Percentiles rank a stretch among this genome's conserved stretches.
These are phyloP conservation scores for Wickerhamomyces sp. DNA, from an alignment of 1,139 yeast genomes.

Conservation along the genomic window DNA sequence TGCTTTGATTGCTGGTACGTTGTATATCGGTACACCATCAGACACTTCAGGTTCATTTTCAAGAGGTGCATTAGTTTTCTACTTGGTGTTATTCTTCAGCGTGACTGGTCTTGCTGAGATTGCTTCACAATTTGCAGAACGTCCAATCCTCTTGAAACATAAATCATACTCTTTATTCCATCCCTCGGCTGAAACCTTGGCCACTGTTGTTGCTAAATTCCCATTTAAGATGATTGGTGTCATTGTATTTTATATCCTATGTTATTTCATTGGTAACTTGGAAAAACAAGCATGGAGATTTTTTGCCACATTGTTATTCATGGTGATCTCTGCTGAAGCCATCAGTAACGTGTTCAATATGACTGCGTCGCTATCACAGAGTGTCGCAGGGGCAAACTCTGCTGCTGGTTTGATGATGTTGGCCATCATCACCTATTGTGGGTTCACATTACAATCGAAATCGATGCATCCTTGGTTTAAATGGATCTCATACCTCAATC, in stretches of 20 bases:
- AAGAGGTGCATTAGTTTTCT: constrained; percentile 54
- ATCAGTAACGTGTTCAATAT: constrained; percentile 44
- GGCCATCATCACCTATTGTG: constrained; percentile 45
- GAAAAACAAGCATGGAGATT: constrained; percentile 49
- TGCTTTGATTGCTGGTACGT: constrained; percentile 48
- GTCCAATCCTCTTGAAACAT: constrained; percentile 53
- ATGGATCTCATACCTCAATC: constrained; percentile 57
- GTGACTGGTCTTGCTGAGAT: constrained; percentile 53
- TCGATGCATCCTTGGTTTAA: constrained; percentile 63
- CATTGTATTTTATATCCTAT: constrained; percentile 37
- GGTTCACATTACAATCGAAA: constrained; percentile 52
- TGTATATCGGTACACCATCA: constrained; percentile 28
- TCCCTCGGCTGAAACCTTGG: constrained; percentile 55
- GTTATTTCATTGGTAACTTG: constrained; percentile 48
- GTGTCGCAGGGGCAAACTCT: constrained; percentile 47
- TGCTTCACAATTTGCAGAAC: constrained; percentile 40
- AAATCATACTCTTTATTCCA: constrained; percentile 51
- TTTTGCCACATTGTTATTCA: constrained; percentile 45
- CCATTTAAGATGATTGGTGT: constrained; percentile 45
- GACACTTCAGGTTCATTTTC: constrained; percentile 48
- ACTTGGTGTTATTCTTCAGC: constrained; percentile 47
- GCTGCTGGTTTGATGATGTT: constrained; percentile 45
- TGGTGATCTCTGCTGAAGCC: constrained; percentile 33
- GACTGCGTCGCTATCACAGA: constrained; percentile 42
- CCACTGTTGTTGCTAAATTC: constrained; percentile 39